Percentiles rank a stretch among this genome's conserved stretches.
Conservation (phyloP, 495 filamentous ascomycete species). For the Xylaria acuta region DNA sequence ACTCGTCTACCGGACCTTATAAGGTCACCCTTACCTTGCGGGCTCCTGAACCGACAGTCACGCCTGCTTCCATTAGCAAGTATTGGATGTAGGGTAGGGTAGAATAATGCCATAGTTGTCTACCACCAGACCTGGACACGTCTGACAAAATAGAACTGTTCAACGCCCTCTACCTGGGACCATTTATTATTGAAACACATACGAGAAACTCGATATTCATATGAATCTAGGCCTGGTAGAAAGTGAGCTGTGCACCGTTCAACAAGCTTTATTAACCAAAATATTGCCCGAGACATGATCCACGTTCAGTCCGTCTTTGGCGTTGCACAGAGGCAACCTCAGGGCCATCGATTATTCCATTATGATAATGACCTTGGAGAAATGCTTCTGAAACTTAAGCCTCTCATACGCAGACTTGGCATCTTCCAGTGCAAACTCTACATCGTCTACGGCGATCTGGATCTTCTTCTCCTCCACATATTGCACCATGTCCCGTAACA, state of each 20-base stretch:
- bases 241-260: background rate
- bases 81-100: background rate
- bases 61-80: background rate
- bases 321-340: background rate
- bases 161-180: background rate
- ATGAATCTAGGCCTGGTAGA: background rate
- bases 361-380: constrained; percentile 38
- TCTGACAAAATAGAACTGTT: background rate
- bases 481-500: constrained; percentile 55
- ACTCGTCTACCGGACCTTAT: background rate
- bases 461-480: constrained; percentile 52
- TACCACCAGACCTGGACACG: background rate
- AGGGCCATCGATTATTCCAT: constrained; percentile 51
- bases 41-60: background rate
- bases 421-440: constrained; percentile 61
- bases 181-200: background rate
- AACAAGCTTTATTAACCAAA: background rate
- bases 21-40: background rate
- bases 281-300: constrained; percentile 1
- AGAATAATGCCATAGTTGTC: background rate
- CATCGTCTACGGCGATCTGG: constrained; percentile 67
- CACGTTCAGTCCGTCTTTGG: background rate
- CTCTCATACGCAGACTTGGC: constrained; percentile 51
- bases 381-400: constrained; percentile 73
- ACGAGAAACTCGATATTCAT: background rate